A percentile compares a stretch with the other conserved stretches of the same genome.
Conservation (phyloP, 305 asterid species). For the Rubia peregrina region DNA sequence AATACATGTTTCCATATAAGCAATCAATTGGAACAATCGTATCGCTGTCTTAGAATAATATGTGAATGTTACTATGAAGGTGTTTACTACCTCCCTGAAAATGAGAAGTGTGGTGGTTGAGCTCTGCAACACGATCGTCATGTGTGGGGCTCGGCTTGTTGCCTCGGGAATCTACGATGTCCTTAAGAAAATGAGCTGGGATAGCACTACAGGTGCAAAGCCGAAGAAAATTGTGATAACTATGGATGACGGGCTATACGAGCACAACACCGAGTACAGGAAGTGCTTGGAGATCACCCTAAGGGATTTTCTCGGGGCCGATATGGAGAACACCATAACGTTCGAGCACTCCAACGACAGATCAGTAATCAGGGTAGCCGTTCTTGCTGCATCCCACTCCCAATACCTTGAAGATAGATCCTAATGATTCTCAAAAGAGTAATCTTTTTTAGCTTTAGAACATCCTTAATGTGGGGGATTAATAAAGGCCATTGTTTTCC, state of each 20-base stretch:
- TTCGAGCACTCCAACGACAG: slow-evolving; percentile 78
- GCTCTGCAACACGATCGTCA: slow-evolving; percentile 65
- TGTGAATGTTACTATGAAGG: slow-evolving; percentile 24
- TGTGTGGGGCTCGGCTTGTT: slow-evolving; percentile 81
- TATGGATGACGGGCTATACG: slow-evolving; percentile 78
- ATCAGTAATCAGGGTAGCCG: slow-evolving; percentile 85
- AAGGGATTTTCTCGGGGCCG: slow-evolving; percentile 48
- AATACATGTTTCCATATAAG: no score
- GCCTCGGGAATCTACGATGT: slow-evolving; percentile 70
- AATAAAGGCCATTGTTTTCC: background rate
- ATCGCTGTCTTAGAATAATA: background rate
- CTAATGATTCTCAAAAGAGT: slow-evolving; percentile 3
- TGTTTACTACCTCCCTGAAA: slow-evolving; percentile 52
- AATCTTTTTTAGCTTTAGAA: background rate
- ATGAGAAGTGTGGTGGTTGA: slow-evolving; percentile 52
- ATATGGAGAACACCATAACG: slow-evolving; percentile 26
- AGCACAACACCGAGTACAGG: slow-evolving; percentile 66
- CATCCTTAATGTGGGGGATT: background rate
- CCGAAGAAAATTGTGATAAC: slow-evolving; percentile 50
- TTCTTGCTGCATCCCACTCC: slow-evolving; percentile 78
- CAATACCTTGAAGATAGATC: slow-evolving; percentile 33
- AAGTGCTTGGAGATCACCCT: slow-evolving; percentile 62
- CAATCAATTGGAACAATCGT: background rate
- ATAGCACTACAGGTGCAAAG: slow-evolving; percentile 26
- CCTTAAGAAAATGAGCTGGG: slow-evolving; percentile 70